Percentiles rank a stretch among this genome's conserved stretches.
Conservation (phyloP, 2,329 filamentous ascomycete genomes). For the Talaromyces albobiverticillius region DNA sequence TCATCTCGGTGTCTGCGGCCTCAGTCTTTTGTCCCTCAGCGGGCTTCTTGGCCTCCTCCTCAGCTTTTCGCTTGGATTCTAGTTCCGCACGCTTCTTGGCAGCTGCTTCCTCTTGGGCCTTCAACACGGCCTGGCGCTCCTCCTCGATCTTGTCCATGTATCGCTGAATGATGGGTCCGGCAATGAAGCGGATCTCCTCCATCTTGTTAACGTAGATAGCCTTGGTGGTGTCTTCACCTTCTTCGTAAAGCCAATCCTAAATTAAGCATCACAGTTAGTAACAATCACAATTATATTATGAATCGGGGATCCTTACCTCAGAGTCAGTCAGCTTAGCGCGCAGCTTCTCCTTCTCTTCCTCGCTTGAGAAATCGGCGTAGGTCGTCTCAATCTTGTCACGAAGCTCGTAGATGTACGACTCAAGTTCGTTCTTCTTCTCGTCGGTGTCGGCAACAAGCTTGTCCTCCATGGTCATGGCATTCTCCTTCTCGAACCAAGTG, state of each 20-base stretch:
- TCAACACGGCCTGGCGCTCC: constrained; percentile 70
- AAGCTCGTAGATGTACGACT: constrained; percentile 95
- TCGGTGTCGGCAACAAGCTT: constrained; percentile 98
- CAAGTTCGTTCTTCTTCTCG: constrained; percentile 99
- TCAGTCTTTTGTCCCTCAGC: constrained; percentile 34
- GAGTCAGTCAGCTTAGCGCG: constrained; percentile 75
- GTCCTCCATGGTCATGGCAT: constrained; percentile 92
- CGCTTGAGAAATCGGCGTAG: constrained; percentile 82
- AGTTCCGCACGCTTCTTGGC: constrained; percentile 63
- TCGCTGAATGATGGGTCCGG: constrained; percentile 87
- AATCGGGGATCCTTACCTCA: no score
- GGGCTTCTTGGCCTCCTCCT: constrained; percentile 62
- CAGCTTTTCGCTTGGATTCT: constrained; percentile 75
- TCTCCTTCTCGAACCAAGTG: constrained; percentile 74
- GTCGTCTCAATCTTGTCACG: constrained; percentile 92
- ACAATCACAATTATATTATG: no score
- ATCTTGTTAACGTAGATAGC: constrained; percentile 91
- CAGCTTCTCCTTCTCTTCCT: constrained; percentile 88
- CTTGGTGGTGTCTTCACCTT: constrained; percentile 92
- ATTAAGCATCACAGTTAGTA: constrained; percentile 22
- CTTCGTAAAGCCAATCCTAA: constrained; percentile 97
- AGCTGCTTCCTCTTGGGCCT: constrained; percentile 63
- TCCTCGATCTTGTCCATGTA: constrained; percentile 93
- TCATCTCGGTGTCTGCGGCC: constrained; percentile 55
- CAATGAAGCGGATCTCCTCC: constrained; percentile 88